Evolutionary conservation across 257 asterid species (phyloP).

Genomic region (Cinchona pubescens): DNA sequence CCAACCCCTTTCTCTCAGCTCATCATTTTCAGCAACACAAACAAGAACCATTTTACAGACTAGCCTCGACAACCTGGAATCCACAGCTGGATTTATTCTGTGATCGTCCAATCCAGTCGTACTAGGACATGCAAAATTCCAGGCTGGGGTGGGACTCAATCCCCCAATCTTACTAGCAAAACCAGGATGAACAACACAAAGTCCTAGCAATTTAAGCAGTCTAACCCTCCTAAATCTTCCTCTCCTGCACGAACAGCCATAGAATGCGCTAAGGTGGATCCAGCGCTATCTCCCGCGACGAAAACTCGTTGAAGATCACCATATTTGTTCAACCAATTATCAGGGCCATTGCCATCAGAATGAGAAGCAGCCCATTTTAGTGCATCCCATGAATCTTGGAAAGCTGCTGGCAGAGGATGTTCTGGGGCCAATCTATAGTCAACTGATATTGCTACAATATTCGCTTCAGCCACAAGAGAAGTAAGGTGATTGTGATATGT

Average conservation of each 20-base stretch:
- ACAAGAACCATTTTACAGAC: conserved; percentile 56
- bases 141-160: conserved; percentile 25
- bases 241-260: conserved; percentile 32
- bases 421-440: conserved; percentile 48
- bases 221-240: not conserved
- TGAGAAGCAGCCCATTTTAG: conserved; percentile 37
- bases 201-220: conserved; percentile 32
- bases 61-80: conserved; percentile 53
- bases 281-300: conserved; percentile 45
- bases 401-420: conserved; percentile 40
- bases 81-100: conserved; percentile 59
- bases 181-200: conserved; percentile 35
- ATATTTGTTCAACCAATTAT: conserved; percentile 34
- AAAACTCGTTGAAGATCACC: conserved; percentile 35
- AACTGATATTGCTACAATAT: conserved; percentile 33
- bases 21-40: conserved; percentile 59
- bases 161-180: conserved; percentile 27
- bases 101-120: conserved; percentile 59
- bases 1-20: conserved; percentile 40
- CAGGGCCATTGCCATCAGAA: conserved; percentile 7
- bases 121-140: conserved; percentile 44
- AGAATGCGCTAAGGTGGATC: conserved; percentile 40
- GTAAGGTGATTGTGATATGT: conserved; percentile 32
- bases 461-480: conserved; percentile 25
- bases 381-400: conserved; percentile 41